Conservation (phyloP, 306 rosid species). For the Senna tora region DNA sequence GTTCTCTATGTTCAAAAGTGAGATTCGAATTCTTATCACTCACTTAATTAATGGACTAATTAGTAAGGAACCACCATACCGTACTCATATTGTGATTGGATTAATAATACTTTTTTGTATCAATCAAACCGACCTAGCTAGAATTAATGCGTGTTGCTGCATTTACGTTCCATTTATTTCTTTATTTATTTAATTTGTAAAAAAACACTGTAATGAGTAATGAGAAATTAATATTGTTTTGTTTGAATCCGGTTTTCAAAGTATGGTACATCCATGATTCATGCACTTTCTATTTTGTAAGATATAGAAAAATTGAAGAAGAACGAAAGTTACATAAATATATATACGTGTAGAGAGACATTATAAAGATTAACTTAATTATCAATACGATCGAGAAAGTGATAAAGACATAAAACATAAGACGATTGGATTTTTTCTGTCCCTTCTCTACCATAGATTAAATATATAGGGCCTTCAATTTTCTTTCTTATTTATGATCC, state of each 20-base stretch:
- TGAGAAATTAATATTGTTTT: neutral
- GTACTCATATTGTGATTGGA: too few species aligned
- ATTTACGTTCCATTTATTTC: neutral
- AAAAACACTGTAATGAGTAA: neutral
- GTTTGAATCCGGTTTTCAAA: neutral
- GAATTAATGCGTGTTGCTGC: too few species aligned
- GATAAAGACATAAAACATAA: constrained; percentile 1
- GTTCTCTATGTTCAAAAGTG: too few species aligned
- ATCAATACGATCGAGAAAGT: neutral
- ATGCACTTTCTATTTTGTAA: neutral
- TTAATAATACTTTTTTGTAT: too few species aligned
- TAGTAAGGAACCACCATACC: too few species aligned
- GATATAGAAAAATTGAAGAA: neutral
- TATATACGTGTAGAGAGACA: neutral
- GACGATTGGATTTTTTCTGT: neutral
- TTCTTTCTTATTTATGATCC: too few species aligned
- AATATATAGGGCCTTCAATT: neutral
- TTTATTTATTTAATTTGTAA: neutral
- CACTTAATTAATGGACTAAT: too few species aligned
- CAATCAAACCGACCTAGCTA: too few species aligned
- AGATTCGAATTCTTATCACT: too few species aligned
- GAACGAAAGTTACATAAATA: neutral
- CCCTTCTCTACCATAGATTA: neutral
- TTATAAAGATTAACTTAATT: neutral
- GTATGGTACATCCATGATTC: neutral